phyloP scores from a whole-genome alignment of 441 rosid species.

The Populus trichocarpa region DNA sequence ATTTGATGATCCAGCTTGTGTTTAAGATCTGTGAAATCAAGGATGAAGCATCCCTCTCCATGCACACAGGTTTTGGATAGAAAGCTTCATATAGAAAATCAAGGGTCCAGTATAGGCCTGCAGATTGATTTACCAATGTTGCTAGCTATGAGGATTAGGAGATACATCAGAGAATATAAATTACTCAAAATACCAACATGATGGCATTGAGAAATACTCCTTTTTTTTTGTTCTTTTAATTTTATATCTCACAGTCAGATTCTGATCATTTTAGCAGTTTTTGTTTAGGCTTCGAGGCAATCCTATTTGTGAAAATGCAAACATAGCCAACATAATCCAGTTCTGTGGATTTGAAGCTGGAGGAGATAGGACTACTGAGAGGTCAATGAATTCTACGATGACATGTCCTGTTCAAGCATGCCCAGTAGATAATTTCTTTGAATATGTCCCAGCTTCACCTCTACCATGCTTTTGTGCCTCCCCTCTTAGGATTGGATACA shows the following conservation, averaged over 20 bases:
- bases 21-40: not conserved
- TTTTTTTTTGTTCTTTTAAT: constrained; percentile 5
- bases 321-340: constrained; percentile 37
- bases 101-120: not conserved
- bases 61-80: not conserved
- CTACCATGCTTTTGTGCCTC: constrained; percentile 68
- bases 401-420: constrained; percentile 55
- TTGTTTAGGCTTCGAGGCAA: constrained; percentile 77
- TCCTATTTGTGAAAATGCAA: constrained; percentile 61
- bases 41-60: not conserved
- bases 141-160: not conserved
- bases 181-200: not conserved
- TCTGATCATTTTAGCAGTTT: constrained; percentile 34
- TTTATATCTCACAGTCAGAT: constrained; percentile 7
- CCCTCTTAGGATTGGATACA: constrained; percentile 82
- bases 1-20: not conserved
- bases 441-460: constrained; percentile 70
- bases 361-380: constrained; percentile 25
- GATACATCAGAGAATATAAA: not conserved
- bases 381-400: constrained; percentile 22
- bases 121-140: not conserved
- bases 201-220: not conserved
- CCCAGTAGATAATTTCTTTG: constrained; percentile 58
- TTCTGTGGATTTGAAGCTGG: constrained; percentile 48
- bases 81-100: not conserved